Evolutionary conservation across 1,139 yeast genomes (phyloP), one percentile per base, ranked within the genome.

Genomic region (Geotrichum phurueaensis): DNA sequence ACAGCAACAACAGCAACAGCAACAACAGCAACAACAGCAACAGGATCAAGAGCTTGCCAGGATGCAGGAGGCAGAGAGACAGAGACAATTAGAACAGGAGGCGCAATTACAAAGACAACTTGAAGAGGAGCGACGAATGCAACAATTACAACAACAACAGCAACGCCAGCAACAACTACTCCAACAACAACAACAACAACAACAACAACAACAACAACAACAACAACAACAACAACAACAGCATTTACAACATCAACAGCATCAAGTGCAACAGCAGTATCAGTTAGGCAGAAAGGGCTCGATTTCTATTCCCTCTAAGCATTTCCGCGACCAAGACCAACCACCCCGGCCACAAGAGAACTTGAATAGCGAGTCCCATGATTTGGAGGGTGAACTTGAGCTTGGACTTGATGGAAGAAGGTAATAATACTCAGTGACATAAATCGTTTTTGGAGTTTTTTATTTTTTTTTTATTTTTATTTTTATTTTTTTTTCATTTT

Each of bases 311-410:
- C 75, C 73, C 1, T 65, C 60, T 43, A 75, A 73, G 39, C 74
- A 76, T 55, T 74, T 74, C 59, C 76, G 79, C 18, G 75, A 71
- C 60, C 76, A 73, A 58, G 78, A 77, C 59, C 67, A 71, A 49
- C 81, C 80, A 1, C 81, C 81, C 6, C 73, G 72, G 58, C 81
- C 81, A 0, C 78, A 76, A 54, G 81, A 78, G 61, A 74, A 72
- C 67, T 63, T 64, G 25, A 51, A 63, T 53, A 57, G 65, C 54
- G 70, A 68, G 50, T 64, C 60, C 2, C 64, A 63, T 54, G 72
- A 70, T 33, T 69, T 84, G 49, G 89, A 84, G 65, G 80, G 78
- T 63, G 89, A 84, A 62, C 69, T 84, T 63, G 86, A 83, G 61
- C 83, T 78, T 69, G 87, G 87, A 0, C 71, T 84, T 51, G 87